Evolutionary conservation across 1,139 yeast species (phyloP).

Genomic region (Scheffersomyces quercinus): DNA sequence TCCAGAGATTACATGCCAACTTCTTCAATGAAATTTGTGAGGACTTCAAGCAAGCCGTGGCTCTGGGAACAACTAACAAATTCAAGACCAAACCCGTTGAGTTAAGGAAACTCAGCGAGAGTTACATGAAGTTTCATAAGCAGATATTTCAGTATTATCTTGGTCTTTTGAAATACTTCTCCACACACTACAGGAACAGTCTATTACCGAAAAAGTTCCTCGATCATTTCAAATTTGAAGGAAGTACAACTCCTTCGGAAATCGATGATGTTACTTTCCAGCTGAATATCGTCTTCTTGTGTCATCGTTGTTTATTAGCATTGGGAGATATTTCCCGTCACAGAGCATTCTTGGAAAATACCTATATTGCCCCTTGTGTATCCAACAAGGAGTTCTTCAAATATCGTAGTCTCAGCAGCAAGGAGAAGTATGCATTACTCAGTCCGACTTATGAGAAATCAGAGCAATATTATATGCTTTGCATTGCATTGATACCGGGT

Average conservation of each 20-base stretch:
- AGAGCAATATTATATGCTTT: constrained; percentile 48
- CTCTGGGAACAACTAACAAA: not conserved
- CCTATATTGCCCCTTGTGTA: constrained; percentile 38
- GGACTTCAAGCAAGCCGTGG: not conserved
- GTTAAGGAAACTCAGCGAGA: constrained; percentile 55
- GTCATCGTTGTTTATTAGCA: constrained; percentile 55
- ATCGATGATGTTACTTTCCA: constrained; percentile 24
- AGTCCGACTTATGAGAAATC: constrained; percentile 32
- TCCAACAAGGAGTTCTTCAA: constrained; percentile 36
- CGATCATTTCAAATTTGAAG: constrained; percentile 21
- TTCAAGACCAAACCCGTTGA: constrained; percentile 48
- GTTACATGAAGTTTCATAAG: constrained; percentile 49
- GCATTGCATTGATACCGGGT: constrained; percentile 60
- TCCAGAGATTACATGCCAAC: constrained; percentile 40
- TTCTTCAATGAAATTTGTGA: constrained; percentile 19
- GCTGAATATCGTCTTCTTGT: constrained; percentile 47
- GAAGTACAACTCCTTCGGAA: constrained; percentile 14
- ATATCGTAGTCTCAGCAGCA: constrained; percentile 35
- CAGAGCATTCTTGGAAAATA: constrained; percentile 45
- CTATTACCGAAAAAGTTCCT: constrained; percentile 31
- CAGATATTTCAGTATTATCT: constrained; percentile 49
- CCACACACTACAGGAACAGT: constrained; percentile 36
- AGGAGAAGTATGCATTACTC: constrained; percentile 24
- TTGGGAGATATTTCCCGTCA: constrained; percentile 65
- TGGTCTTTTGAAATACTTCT: constrained; percentile 35